Evolutionary conservation across 208 protist species (phyloP), one percentile per base, ranked within the genome.

Genomic region (Vickermania ingenoplastis): DNA sequence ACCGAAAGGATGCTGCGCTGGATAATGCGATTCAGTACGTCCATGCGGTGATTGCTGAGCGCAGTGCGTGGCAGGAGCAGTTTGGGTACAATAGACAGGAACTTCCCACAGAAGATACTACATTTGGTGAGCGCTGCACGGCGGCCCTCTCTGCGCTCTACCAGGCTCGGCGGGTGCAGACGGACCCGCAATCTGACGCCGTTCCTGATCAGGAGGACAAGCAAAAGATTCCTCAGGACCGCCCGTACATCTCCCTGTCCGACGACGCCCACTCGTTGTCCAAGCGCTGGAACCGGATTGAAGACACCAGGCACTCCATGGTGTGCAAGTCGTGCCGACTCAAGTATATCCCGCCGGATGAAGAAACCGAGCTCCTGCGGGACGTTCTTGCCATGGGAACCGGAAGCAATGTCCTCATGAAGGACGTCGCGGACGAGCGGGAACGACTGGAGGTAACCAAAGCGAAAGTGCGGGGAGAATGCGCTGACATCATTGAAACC

Each of bases 381-480:
- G 70, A 81, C 22, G 79, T 86, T 62, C 71, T 89, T 23, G 69
- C 73, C 2, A 89, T 92, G 77, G 85, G 85, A 21, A 85, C 82
- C 2, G 79, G 70, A 3, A 80, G 74, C 63, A 69, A 71, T 5
- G 70, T 62, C 7, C 57, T 92, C 13, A 74, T 87, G 74, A 60
- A 57, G 17, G 85, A 89, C 52, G 67, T 89, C 25, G 59, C 69
- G 4, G 60, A 59, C 26, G 79, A 71, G 41, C 69, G 64, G 1
- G 56, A 53, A 2, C 36, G 13, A 2, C 68, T 92, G 1, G 57
- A 78, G n/a, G 57, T 62, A 7, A 14, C n/a, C 36, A 41, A 62
- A 26, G 56, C 36, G 3, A 62, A 58, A 3, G 52, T 83, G 36
- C 54, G 30, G 7, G 63, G 51, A 23, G 41, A 73, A 53, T 79